A percentile compares a stretch with the other conserved stretches of the same genome.
Conservation (phyloP, 306 rosid genomes). For the Lagenaria siceraria region DNA sequence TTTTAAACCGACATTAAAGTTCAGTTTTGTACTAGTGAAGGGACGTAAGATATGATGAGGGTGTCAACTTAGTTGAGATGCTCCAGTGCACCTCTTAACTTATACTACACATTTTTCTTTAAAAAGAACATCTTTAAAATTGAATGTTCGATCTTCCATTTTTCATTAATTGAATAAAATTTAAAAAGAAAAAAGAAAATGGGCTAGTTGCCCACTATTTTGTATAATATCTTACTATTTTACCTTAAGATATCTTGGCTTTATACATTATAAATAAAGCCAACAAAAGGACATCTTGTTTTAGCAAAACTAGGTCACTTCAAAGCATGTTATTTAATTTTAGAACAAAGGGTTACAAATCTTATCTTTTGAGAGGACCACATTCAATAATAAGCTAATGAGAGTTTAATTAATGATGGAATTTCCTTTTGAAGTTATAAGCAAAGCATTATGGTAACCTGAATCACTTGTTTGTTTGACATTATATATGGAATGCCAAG, state of each 20-base stretch:
- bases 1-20: no score
- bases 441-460: neutral
- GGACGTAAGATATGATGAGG: no score
- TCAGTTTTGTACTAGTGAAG: no score
- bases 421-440: neutral
- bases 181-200: no score
- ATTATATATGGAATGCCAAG: neutral
- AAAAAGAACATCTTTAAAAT: no score
- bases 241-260: no score
- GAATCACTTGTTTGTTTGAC: neutral
- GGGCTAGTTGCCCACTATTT: neutral
- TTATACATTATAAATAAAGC: neutral
- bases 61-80: no score
- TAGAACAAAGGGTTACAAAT: neutral
- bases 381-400: neutral
- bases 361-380: neutral
- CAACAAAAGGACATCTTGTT: neutral
- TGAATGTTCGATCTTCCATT: no score
- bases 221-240: no score
- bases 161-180: no score
- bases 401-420: neutral
- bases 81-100: no score
- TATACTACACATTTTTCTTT: no score
- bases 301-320: neutral
- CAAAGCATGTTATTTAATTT: neutral